Conservation (phyloP, 2,329 filamentous ascomycete genomes). For the Ophidiomyces ophidiicola region DNA sequence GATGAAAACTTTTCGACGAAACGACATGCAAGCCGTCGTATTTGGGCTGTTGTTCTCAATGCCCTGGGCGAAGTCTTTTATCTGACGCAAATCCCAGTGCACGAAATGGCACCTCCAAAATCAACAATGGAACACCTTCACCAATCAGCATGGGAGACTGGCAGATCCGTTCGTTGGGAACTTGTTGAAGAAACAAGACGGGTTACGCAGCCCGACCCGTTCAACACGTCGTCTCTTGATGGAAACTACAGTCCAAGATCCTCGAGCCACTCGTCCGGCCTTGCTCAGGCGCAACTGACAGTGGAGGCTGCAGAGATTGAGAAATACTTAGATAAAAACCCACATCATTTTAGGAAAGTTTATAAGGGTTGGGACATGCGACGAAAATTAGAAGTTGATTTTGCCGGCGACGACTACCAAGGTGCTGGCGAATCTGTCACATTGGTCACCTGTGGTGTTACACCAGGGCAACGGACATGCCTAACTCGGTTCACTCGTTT, state of each 20-base stretch:
- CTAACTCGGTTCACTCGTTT: constrained; percentile 49
- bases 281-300: constrained; percentile 56
- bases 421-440: constrained; percentile 66
- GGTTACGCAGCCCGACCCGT: constrained; percentile 57
- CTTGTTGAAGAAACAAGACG: constrained; percentile 68
- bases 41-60: constrained; percentile 91
- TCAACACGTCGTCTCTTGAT: constrained; percentile 53
- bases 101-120: constrained; percentile 40
- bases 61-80: constrained; percentile 87
- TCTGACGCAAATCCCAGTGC: constrained; percentile 56
- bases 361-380: constrained; percentile 91
- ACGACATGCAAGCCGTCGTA: constrained; percentile 55
- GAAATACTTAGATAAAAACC: constrained; percentile 57
- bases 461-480: constrained; percentile 42
- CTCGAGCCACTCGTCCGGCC: constrained; percentile 59
- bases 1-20: constrained; percentile 69
- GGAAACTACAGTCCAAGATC: constrained; percentile 72
- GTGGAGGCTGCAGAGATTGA: constrained; percentile 76
- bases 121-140: constrained; percentile 42
- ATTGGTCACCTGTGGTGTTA: constrained; percentile 60
- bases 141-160: constrained; percentile 65
- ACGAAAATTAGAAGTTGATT: constrained; percentile 73
- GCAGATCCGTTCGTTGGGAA: constrained; percentile 68
- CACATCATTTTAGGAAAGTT: constrained; percentile 62
- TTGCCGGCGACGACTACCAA: constrained; percentile 65